These are phyloP conservation scores for Bauhinia variegata DNA, from an alignment of 306 rosid genomes.

Conservation along the genomic window DNA sequence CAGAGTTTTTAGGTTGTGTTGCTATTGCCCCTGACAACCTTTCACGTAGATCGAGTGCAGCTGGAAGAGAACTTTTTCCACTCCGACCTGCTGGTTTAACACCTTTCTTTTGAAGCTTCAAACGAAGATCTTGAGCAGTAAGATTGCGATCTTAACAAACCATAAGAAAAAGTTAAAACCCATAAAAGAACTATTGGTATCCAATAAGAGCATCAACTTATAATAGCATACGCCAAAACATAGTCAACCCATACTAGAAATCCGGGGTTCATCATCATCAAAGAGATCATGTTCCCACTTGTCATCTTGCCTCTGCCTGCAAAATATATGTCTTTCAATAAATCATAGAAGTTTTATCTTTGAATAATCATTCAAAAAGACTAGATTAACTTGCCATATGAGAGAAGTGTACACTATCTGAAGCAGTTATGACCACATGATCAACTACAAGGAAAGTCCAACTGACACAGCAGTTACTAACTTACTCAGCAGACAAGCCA, in stretches of 20 bases:
- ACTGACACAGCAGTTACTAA: not conserved
- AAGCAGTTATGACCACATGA: conserved; percentile 24
- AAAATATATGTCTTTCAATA: conserved; percentile 22
- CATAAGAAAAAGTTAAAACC: conserved; percentile 63
- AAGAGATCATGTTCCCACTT: conserved; percentile 99
- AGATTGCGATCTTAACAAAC: conserved; percentile 71
- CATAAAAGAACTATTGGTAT: conserved; percentile 39
- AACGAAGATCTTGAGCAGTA: conserved; percentile 86
- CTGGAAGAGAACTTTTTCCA: conserved; percentile 68
- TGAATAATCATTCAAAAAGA: conserved; percentile 31
- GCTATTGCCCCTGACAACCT: conserved; percentile 78
- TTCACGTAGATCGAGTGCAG: conserved; percentile 83
- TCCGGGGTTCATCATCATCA: conserved; percentile 52
- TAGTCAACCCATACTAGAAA: conserved; percentile 71
- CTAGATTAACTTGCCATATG: conserved; percentile 17
- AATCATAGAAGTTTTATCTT: conserved; percentile 18
- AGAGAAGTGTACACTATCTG: not conserved
- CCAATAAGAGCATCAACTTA: conserved; percentile 50
- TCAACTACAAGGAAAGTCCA: conserved; percentile 27
- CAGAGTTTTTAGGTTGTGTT: conserved; percentile 61
- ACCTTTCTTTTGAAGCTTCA: conserved; percentile 88
- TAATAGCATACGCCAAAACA: conserved; percentile 43
- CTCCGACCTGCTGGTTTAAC: conserved; percentile 62
- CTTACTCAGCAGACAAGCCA: not conserved
- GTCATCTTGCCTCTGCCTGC: conserved; percentile 93